phyloP scores from a whole-genome alignment of 169 alveolate genomes.

The Cryptosporidium canis region DNA sequence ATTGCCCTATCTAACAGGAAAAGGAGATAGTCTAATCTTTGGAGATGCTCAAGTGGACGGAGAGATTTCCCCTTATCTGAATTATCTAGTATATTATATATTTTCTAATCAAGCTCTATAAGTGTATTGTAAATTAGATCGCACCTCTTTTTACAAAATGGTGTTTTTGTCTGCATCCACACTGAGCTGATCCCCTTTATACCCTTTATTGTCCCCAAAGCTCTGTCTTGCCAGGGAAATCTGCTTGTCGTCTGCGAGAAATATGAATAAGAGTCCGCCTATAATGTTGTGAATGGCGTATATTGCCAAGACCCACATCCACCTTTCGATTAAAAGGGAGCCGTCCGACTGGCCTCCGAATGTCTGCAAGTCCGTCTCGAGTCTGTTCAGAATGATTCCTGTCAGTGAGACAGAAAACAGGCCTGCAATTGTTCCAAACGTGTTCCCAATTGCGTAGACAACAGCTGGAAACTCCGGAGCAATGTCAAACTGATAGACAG shows the following conservation, averaged over 20 bases:
- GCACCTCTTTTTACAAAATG: neutral
- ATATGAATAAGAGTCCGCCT: slow-evolving; percentile 34
- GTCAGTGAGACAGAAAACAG: slow-evolving; percentile 62
- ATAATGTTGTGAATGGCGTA: slow-evolving; percentile 61
- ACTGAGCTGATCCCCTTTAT: neutral
- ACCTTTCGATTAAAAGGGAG: neutral
- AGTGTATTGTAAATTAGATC: neutral
- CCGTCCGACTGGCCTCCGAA: neutral
- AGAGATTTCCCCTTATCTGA: neutral
- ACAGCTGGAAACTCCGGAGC: slow-evolving; percentile 65
- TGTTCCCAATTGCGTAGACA: slow-evolving; percentile 64
- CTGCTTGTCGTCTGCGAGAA: slow-evolving; percentile 36
- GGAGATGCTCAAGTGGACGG: too few species aligned
- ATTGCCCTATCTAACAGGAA: neutral
- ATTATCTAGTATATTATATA: neutral
- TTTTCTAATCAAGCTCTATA: neutral
- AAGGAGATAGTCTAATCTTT: slow-evolving; percentile 3
- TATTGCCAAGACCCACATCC: slow-evolving; percentile 38
- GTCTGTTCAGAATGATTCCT: slow-evolving; percentile 46
- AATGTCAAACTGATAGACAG: slow-evolving; percentile 64
- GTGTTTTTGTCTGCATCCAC: neutral
- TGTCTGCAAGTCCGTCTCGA: slow-evolving; percentile 8
- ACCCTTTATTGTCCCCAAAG: neutral
- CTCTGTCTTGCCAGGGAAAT: neutral
- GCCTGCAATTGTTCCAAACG: slow-evolving; percentile 68